phyloP scores from a whole-genome alignment of 1,284 basidiomycete genomes.

The Rhodotorula sp. region DNA sequence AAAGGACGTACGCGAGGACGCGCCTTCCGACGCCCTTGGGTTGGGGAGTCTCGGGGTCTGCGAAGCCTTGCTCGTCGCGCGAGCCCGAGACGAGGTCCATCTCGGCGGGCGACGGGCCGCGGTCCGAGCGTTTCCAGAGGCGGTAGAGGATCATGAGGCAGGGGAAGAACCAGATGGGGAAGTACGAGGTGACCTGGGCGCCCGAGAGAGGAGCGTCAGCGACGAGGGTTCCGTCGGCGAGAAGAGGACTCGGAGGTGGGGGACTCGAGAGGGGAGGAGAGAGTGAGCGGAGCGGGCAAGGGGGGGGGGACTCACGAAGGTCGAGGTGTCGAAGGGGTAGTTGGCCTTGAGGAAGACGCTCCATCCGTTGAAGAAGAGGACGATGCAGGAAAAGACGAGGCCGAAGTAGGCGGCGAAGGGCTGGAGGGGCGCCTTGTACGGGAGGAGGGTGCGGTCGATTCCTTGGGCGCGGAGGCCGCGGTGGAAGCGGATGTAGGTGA shows the following conservation, averaged over 20 bases:
- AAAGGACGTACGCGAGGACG: constrained; percentile 18
- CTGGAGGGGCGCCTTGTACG: constrained; percentile 51
- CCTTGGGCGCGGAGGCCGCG: constrained; percentile 61
- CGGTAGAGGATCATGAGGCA: constrained; percentile 62
- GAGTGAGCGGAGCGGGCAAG: constrained; percentile 51
- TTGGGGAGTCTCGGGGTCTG: constrained; percentile 6
- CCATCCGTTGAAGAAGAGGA: constrained; percentile 41
- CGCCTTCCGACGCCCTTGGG: constrained; percentile 15
- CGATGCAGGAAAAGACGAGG: constrained; percentile 20
- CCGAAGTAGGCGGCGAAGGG: constrained; percentile 44
- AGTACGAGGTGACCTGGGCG: constrained; percentile 8
- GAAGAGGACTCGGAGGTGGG: too few relatives aligned
- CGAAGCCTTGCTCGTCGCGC: constrained; percentile 26
- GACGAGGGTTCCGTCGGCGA: too few relatives aligned
- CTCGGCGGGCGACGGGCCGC: constrained; percentile 54
- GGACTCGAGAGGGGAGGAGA: constrained; percentile 14
- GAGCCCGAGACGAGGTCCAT: constrained; percentile 64
- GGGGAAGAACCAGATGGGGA: constrained; percentile 61
- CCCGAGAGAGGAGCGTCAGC: not conserved
- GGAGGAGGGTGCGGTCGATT: constrained; percentile 57
- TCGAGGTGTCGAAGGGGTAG: constrained; percentile 46
- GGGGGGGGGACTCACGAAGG: too few relatives aligned
- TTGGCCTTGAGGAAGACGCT: constrained; percentile 56
- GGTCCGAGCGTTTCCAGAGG: constrained; percentile 46
- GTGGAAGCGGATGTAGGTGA: constrained; percentile 69